These are phyloP conservation scores for Retiboletus flavoniger DNA, from an alignment of 1,284 basidiomycete genomes.

Conservation along the genomic window DNA sequence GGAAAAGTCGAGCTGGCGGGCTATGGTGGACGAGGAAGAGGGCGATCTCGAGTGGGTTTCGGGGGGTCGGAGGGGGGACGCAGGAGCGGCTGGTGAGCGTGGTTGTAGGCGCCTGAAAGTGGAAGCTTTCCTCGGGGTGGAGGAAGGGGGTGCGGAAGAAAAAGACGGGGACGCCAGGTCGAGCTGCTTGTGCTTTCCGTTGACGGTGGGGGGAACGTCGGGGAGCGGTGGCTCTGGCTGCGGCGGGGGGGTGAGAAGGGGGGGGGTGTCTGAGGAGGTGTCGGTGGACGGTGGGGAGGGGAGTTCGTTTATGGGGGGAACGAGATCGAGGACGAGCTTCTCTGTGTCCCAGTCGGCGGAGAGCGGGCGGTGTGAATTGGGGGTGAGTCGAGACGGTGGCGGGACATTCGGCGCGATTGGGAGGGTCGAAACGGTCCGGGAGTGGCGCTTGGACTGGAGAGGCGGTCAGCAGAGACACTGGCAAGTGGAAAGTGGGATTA, in stretches of 20 bases:
- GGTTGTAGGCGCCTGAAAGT: conserved; percentile 61
- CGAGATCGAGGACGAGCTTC: conserved; percentile 20
- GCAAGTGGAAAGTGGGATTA: conserved; percentile 27
- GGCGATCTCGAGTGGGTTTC: conserved; percentile 26
- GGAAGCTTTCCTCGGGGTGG: conserved; percentile 44
- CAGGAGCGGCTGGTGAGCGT: conserved; percentile 37
- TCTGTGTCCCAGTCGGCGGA: conserved; percentile 19
- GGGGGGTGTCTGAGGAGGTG: background rate
- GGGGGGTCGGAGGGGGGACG: conserved; percentile 44
- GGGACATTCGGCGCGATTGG: conserved; percentile 35
- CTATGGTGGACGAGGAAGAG: conserved; percentile 19
- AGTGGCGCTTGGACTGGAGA: conserved; percentile 67
- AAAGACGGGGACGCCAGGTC: conserved; percentile 15
- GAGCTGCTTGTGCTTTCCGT: conserved; percentile 13
- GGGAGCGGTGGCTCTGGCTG: conserved; percentile 4
- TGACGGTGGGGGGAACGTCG: background rate
- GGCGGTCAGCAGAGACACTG: background rate
- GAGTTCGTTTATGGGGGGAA: background rate
- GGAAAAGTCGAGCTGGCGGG: conserved; percentile 18
- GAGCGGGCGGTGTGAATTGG: conserved; percentile 5
- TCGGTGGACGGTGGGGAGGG: background rate
- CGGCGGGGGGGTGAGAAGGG: conserved; percentile 6
- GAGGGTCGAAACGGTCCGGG: conserved; percentile 49
- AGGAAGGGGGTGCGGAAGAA: conserved; percentile 9
- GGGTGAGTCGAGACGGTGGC: conserved; percentile 22